These are phyloP conservation scores for Symmetrospora coprosmae DNA, from an alignment of 768 basidiomycete genomes.

Conservation along the genomic window DNA sequence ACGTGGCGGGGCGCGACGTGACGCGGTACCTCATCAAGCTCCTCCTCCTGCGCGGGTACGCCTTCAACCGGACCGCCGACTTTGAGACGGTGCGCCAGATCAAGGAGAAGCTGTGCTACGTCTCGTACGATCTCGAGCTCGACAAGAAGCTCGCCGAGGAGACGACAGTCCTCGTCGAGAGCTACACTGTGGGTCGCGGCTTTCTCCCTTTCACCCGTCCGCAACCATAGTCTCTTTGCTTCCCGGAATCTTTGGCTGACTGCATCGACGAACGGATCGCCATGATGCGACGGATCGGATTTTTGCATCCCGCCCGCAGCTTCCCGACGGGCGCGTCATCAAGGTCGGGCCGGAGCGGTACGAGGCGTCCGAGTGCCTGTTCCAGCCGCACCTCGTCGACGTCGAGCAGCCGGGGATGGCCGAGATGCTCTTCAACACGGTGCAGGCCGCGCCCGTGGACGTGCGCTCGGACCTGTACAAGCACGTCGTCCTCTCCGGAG, in stretches of 20 bases:
- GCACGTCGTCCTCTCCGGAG: slow-evolving; percentile 92
- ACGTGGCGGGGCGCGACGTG: slow-evolving; percentile 95
- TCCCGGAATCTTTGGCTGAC: not conserved
- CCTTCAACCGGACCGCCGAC: slow-evolving; percentile 97
- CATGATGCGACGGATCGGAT: not conserved
- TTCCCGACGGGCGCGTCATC: slow-evolving; percentile 88
- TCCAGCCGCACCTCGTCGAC: slow-evolving; percentile 96
- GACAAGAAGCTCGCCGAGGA: slow-evolving; percentile 88
- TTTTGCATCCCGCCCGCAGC: slow-evolving; percentile 42
- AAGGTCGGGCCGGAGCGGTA: slow-evolving; percentile 97
- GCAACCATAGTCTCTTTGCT: not conserved
- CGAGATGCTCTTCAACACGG: slow-evolving; percentile 96
- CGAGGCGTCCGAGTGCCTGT: slow-evolving; percentile 99
- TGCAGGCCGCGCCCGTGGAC: slow-evolving; percentile 81
- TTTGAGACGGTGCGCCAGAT: slow-evolving; percentile 98
- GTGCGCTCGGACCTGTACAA: slow-evolving; percentile 84
- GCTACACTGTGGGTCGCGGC: slow-evolving; percentile 60
- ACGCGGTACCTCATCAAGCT: slow-evolving; percentile 98
- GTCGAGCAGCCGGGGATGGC: slow-evolving; percentile 48
- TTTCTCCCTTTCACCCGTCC: not conserved
- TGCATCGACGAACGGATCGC: not conserved
- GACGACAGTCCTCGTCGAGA: slow-evolving; percentile 90
- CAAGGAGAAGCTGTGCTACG: slow-evolving; percentile 97
- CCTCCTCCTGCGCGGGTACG: slow-evolving; percentile 99
- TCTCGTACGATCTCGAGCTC: slow-evolving; percentile 95